These are phyloP conservation scores for Vigna radiata DNA, from an alignment of 306 rosid genomes.

Conservation along the genomic window DNA sequence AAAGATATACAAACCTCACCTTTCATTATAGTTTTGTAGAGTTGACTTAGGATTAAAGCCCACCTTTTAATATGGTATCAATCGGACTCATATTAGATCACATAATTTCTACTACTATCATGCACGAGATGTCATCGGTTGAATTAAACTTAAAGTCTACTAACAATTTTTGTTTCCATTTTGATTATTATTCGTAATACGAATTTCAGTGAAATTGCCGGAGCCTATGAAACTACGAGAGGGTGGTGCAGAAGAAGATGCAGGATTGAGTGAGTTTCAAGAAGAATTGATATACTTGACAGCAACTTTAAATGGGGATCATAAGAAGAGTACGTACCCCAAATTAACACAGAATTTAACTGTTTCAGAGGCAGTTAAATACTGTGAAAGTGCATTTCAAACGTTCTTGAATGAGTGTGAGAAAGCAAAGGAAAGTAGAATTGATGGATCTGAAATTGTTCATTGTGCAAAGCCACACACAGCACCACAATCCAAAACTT, in stretches of 20 bases:
- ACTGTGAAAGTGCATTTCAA: slow-evolving; percentile 54
- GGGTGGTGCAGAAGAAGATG: slow-evolving; percentile 41
- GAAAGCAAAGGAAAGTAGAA: slow-evolving; percentile 62
- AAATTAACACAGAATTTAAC: slow-evolving; percentile 55
- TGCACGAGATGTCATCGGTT: too few relatives aligned
- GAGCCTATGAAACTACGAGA: slow-evolving; percentile 63
- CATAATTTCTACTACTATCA: too few relatives aligned
- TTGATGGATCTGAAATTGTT: slow-evolving; percentile 58
- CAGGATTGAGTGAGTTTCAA: slow-evolving; percentile 64
- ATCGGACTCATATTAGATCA: too few relatives aligned
- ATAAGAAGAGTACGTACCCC: slow-evolving; percentile 53
- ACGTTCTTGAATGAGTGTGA: slow-evolving; percentile 60
- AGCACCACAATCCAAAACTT: not conserved
- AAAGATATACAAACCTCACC: too few relatives aligned
- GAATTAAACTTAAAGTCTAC: too few relatives aligned
- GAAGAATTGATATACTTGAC: slow-evolving; percentile 67
- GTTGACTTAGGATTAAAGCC: too few relatives aligned
- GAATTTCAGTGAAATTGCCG: slow-evolving; percentile 46
- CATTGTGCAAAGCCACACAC: slow-evolving; percentile 38
- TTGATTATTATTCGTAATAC: not conserved
- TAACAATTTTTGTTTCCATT: too few relatives aligned
- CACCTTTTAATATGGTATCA: too few relatives aligned
- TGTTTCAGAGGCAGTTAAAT: slow-evolving; percentile 56
- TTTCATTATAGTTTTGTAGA: too few relatives aligned
- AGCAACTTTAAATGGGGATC: slow-evolving; percentile 72